Percentiles rank a stretch among this genome's conserved stretches.
phyloP scores from a whole-genome alignment of 2,329 filamentous ascomycete species.

The Aureobasidium namibiae region DNA sequence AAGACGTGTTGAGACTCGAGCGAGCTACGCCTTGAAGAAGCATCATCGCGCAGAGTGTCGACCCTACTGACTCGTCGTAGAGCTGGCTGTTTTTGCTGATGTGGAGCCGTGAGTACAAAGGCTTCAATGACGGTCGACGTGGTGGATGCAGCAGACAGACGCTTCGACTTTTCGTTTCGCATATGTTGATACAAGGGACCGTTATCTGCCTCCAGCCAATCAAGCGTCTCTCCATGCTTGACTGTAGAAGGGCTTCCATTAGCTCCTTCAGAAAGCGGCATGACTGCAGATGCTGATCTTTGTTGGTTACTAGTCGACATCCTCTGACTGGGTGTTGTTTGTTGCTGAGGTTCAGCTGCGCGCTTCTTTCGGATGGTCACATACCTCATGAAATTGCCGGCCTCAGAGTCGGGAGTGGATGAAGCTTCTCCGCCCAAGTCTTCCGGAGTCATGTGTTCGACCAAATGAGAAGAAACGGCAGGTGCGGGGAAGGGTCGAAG shows the following conservation, averaged over 20 bases:
- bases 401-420: neutral
- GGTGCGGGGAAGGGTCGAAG: neutral
- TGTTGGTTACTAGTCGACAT: neutral
- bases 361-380: conserved; percentile 32
- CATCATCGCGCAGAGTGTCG: conserved; percentile 40
- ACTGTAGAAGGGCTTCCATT: conserved; percentile 28
- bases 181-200: conserved; percentile 20
- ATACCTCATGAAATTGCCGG: conserved; percentile 27
- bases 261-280: neutral
- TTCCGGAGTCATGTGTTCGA: neutral
- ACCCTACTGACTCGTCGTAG: conserved; percentile 49
- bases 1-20: conserved; percentile 39
- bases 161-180: conserved; percentile 28
- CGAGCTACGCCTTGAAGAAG: conserved; percentile 37
- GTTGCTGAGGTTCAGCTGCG: conserved; percentile 14
- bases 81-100: conserved; percentile 31
- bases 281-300: neutral
- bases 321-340: neutral
- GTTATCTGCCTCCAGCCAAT: conserved; percentile 36
- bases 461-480: neutral
- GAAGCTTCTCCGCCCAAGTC: neutral
- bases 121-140: conserved; percentile 48
- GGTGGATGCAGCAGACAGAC: conserved; percentile 44
- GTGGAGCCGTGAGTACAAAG: conserved; percentile 45
- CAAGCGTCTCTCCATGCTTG: conserved; percentile 30